Percentiles rank a stretch among this genome's conserved stretches.
Evolutionary conservation across 768 basidiomycete genomes (phyloP).

Genomic region (Coprinopsis marcescibilis): DNA sequence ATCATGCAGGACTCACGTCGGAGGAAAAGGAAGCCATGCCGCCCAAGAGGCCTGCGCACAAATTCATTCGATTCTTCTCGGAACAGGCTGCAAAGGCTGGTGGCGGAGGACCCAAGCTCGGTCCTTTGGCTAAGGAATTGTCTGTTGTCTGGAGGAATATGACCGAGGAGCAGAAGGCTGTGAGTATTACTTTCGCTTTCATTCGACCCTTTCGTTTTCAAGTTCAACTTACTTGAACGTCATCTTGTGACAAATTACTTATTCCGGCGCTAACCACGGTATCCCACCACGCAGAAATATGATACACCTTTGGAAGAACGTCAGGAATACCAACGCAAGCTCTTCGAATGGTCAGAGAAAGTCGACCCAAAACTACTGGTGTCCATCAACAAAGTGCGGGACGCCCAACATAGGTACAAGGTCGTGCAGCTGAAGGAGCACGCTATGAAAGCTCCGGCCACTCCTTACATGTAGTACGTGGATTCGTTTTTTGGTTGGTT

Average conservation of each 20-base stretch:
- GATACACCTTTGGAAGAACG: neutral
- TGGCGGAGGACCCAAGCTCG: too few species aligned
- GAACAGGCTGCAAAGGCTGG: too few species aligned
- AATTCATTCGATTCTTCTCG: too few species aligned
- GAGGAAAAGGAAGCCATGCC: too few species aligned
- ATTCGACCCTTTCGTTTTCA: too few species aligned
- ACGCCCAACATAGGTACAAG: neutral
- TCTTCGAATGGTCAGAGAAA: slow-evolving; percentile 14
- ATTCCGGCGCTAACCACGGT: too few species aligned
- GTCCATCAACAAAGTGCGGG: slow-evolving; percentile 13
- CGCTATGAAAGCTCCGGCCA: too few species aligned
- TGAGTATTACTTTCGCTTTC: neutral
- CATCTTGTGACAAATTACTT: too few species aligned
- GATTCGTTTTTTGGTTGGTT: neutral
- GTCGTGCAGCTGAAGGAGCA: too few species aligned
- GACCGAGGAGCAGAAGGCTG: neutral
- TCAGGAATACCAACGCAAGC: neutral
- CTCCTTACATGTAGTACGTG: neutral
- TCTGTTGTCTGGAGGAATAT: neutral
- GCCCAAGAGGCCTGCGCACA: too few species aligned
- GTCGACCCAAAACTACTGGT: slow-evolving; percentile 13
- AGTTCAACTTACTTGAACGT: too few species aligned
- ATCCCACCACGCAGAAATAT: neutral
- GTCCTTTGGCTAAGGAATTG: neutral
- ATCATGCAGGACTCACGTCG: too few species aligned